Evolutionary conservation across 495 filamentous ascomycete species (phyloP).

Genomic region (Podospora anserina): DNA sequence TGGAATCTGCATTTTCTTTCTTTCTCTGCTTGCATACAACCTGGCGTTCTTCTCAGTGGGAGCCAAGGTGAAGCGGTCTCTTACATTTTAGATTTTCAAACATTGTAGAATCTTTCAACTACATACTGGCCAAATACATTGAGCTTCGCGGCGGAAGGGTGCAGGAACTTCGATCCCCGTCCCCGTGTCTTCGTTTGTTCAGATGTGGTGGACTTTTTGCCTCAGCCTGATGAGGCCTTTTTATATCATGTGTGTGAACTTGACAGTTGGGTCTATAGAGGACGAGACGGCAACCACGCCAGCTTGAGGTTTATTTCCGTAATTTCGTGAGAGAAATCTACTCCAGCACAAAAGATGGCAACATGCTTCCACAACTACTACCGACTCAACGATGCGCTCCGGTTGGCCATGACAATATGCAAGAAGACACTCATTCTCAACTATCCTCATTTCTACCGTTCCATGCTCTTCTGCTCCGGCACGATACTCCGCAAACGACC

Average conservation of each 20-base stretch:
- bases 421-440: background rate
- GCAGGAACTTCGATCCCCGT: background rate
- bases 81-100: background rate
- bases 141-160: background rate
- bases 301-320: too few species aligned
- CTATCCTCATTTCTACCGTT: background rate
- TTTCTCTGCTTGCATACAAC: background rate
- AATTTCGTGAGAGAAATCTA: too few species aligned
- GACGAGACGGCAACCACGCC: background rate
- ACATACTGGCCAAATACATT: slow-evolving; percentile 15
- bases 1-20: background rate
- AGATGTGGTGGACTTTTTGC: background rate
- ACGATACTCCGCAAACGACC: slow-evolving; percentile 68
- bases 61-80: background rate
- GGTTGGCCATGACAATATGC: too few species aligned
- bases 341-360: too few species aligned
- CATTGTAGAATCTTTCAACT: background rate
- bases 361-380: too few species aligned
- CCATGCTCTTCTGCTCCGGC: slow-evolving; percentile 55
- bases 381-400: too few species aligned
- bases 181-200: background rate
- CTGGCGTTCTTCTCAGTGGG: background rate
- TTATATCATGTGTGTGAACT: too few species aligned
- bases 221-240: background rate
- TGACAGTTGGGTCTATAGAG: background rate